Percentiles rank a stretch among this genome's conserved stretches.
Evolutionary conservation across 2,329 filamentous ascomycete genomes (phyloP).

Genomic region (Colletotrichum aenigma): DNA sequence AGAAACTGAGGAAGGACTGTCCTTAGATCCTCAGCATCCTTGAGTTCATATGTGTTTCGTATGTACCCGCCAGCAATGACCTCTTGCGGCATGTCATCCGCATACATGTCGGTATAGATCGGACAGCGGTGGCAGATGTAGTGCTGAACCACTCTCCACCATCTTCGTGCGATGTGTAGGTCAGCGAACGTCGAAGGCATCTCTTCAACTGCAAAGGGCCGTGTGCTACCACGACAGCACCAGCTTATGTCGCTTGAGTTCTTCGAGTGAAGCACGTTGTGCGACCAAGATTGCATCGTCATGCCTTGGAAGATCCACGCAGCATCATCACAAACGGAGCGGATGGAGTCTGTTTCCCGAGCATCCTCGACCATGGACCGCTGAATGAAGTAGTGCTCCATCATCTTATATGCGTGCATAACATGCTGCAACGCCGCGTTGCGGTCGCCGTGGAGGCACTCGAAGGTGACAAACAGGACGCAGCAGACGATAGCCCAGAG

Average conservation of each 20-base stretch:
- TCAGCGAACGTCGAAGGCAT: slow-evolving; percentile 34
- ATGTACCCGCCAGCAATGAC: slow-evolving; percentile 33
- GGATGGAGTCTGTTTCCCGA: background rate
- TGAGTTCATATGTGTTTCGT: slow-evolving; percentile 28
- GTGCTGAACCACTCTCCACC: slow-evolving; percentile 41
- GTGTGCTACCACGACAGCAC: slow-evolving; percentile 25
- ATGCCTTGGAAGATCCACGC: slow-evolving; percentile 17
- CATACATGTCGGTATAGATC: slow-evolving; percentile 28
- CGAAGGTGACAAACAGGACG: slow-evolving; percentile 45
- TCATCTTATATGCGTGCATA: slow-evolving; percentile 32
- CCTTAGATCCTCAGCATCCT: slow-evolving; percentile 30
- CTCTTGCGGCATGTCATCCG: slow-evolving; percentile 25
- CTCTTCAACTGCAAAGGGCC: slow-evolving; percentile 33
- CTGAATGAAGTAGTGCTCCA: slow-evolving; percentile 8
- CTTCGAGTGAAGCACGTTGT: slow-evolving; percentile 1
- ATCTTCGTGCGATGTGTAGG: slow-evolving; percentile 37
- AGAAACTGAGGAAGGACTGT: slow-evolving; percentile 40
- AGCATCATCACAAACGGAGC: slow-evolving; percentile 6
- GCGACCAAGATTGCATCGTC: slow-evolving; percentile 16
- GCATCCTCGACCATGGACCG: background rate
- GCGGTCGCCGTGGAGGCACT: slow-evolving; percentile 43
- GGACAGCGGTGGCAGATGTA: slow-evolving; percentile 41
- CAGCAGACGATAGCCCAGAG: slow-evolving; percentile 43
- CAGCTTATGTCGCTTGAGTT: background rate
- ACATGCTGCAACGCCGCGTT: slow-evolving; percentile 43